Percentiles rank a stretch among this genome's conserved stretches.
These are phyloP conservation scores for Myriosclerotinia curreyana DNA, from an alignment of 2,329 filamentous ascomycete genomes.

Conservation along the genomic window DNA sequence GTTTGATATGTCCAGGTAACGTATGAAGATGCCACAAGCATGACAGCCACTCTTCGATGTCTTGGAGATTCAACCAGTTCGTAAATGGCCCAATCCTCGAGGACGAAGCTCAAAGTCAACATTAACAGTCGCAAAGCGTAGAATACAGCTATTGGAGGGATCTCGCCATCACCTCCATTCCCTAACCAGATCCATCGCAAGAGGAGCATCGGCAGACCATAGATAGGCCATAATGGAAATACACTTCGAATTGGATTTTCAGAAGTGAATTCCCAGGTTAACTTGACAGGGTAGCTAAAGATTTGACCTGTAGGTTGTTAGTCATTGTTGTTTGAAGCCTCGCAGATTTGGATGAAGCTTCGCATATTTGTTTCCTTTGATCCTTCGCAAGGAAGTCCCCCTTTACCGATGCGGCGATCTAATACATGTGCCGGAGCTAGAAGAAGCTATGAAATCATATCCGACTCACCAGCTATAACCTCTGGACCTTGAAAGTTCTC, in stretches of 20 bases:
- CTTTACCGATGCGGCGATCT: not conserved
- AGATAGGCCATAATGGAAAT: conserved; percentile 93
- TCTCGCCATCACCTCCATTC: conserved; percentile 70
- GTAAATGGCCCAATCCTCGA: conserved; percentile 96
- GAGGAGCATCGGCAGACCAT: conserved; percentile 89
- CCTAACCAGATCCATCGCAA: conserved; percentile 91
- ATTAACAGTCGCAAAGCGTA: conserved; percentile 85
- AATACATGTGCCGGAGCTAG: conserved; percentile 11
- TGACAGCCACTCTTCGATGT: conserved; percentile 67
- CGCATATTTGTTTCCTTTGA: not conserved
- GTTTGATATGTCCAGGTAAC: conserved; percentile 99
- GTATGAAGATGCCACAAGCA: conserved; percentile 91
- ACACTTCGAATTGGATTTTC: conserved; percentile 87
- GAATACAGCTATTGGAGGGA: conserved; percentile 83
- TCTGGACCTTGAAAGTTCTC: conserved; percentile 99
- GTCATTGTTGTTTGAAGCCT: conserved; percentile 7
- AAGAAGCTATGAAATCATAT: conserved; percentile 3
- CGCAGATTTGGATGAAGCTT: not conserved
- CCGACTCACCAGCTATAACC: conserved; percentile 83
- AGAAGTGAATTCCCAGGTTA: conserved; percentile 95
- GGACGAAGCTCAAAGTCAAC: conserved; percentile 92
- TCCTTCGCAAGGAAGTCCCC: not conserved
- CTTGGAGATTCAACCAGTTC: conserved; percentile 78
- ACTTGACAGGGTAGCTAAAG: conserved; percentile 83
- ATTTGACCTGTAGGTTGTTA: conserved; percentile 66